A percentile compares a stretch with the other conserved stretches of the same genome.
phyloP scores from a whole-genome alignment of 2,329 filamentous ascomycete species.

The Ophiostoma triangulosporum region DNA sequence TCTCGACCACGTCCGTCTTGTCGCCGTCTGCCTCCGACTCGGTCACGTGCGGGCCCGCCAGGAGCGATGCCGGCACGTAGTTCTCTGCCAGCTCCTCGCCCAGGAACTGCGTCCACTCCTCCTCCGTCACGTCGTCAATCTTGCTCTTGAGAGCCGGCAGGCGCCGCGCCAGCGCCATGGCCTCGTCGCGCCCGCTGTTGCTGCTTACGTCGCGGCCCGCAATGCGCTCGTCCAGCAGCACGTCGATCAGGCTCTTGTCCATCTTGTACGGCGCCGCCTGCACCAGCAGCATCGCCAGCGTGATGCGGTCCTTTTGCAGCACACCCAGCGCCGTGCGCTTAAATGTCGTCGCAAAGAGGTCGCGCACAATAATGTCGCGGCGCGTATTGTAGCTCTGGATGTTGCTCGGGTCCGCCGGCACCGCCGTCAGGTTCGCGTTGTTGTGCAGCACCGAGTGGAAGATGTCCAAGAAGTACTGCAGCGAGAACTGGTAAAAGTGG shows the following conservation, averaged over 20 bases:
- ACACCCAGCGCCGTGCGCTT: conserved; percentile 87
- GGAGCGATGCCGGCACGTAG: conserved; percentile 65
- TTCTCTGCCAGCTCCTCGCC: conserved; percentile 77
- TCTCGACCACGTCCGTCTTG: neutral
- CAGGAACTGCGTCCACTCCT: conserved; percentile 71
- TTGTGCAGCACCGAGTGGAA: conserved; percentile 82
- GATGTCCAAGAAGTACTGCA: conserved; percentile 96
- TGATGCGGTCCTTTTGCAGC: conserved; percentile 87
- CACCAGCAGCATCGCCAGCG: conserved; percentile 84
- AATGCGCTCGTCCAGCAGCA: conserved; percentile 65
- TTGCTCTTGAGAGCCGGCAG: conserved; percentile 61
- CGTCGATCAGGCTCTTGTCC: conserved; percentile 80
- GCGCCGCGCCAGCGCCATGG: conserved; percentile 53
- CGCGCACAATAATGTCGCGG: conserved; percentile 78
- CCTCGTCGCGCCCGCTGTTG: conserved; percentile 46
- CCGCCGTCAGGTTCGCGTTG: conserved; percentile 64
- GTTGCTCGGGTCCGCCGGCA: conserved; percentile 56
- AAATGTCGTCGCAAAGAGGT: conserved; percentile 84
- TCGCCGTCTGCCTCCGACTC: neutral
- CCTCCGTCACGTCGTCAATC: conserved; percentile 46
- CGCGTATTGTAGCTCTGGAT: conserved; percentile 65
- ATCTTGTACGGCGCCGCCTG: conserved; percentile 94
- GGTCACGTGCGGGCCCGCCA: conserved; percentile 39
- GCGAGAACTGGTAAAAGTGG: conserved; percentile 98
- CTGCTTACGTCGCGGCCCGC: conserved; percentile 54